These are phyloP conservation scores for Bacidia gigantensis DNA, from an alignment of 495 filamentous ascomycete species.

Conservation along the genomic window DNA sequence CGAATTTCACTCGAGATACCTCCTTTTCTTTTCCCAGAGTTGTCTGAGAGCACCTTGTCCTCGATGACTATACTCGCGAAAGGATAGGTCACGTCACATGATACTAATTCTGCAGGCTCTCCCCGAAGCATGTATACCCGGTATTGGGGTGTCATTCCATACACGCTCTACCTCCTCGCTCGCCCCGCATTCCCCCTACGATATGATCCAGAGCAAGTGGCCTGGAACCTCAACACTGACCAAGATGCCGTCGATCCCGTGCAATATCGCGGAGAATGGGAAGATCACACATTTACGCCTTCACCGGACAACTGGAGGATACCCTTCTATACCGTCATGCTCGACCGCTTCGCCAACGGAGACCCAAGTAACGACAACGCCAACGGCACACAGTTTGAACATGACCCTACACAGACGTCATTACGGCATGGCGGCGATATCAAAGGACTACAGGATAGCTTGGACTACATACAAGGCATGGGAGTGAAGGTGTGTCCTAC, in stretches of 20 bases:
- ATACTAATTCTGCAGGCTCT: too few species aligned
- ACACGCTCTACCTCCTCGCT: slow-evolving; percentile 21
- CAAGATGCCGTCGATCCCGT: slow-evolving; percentile 40
- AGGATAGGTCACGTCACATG: too few species aligned
- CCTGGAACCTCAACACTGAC: slow-evolving; percentile 53
- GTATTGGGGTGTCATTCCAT: too few species aligned
- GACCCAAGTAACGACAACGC: slow-evolving; percentile 58
- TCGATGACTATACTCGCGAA: too few species aligned
- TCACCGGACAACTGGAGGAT: slow-evolving; percentile 59
- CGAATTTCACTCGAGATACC: too few species aligned
- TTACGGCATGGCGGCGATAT: slow-evolving; percentile 65
- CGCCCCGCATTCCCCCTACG: slow-evolving; percentile 30
- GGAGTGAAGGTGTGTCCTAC: slow-evolving; percentile 45
- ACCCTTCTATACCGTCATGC: slow-evolving; percentile 56
- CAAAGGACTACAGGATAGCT: slow-evolving; percentile 45
- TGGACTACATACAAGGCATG: slow-evolving; percentile 66
- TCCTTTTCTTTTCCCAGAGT: too few species aligned
- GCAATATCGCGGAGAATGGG: slow-evolving; percentile 50
- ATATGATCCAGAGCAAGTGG: slow-evolving; percentile 38
- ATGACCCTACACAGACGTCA: slow-evolving; percentile 53
- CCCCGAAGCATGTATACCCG: too few species aligned
- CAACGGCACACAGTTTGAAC: slow-evolving; percentile 56
- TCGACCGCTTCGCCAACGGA: slow-evolving; percentile 61
- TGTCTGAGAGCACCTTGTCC: too few species aligned
- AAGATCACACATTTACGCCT: slow-evolving; percentile 36